Evolutionary conservation across 352 stramenopile species (phyloP).

Genomic region (Pythium utonaiense): DNA sequence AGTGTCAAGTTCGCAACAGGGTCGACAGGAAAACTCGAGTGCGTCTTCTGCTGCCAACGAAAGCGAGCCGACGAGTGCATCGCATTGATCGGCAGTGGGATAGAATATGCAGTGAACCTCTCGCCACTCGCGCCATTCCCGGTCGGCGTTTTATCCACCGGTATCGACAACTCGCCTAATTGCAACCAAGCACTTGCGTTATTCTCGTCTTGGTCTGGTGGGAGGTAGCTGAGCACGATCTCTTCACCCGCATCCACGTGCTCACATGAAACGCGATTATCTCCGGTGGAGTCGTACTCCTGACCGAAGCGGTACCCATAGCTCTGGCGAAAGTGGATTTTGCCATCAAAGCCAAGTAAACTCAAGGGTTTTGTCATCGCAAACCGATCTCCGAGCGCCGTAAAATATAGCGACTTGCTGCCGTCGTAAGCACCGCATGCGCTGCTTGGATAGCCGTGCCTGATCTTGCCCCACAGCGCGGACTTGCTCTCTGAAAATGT

Average conservation of each 20-base stretch:
- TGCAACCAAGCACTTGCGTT: constrained; percentile 49
- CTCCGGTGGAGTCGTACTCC: constrained; percentile 42
- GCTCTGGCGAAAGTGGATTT: constrained; percentile 62
- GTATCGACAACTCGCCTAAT: constrained; percentile 34
- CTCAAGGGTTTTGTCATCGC: constrained; percentile 41
- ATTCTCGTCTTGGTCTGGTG: constrained; percentile 19
- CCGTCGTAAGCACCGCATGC: constrained; percentile 46
- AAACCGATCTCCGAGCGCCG: constrained; percentile 44
- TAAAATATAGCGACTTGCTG: constrained; percentile 56
- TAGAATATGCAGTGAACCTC: constrained; percentile 17
- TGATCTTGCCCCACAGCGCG: constrained; percentile 46
- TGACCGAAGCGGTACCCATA: constrained; percentile 45
- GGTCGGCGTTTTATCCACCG: neutral
- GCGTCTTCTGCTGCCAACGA: constrained; percentile 60
- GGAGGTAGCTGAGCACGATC: constrained; percentile 48
- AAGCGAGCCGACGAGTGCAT: constrained; percentile 51
- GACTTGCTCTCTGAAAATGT: constrained; percentile 20
- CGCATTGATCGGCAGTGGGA: constrained; percentile 35
- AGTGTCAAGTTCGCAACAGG: constrained; percentile 23
- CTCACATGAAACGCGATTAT: constrained; percentile 64
- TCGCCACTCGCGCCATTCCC: neutral
- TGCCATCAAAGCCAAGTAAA: constrained; percentile 50
- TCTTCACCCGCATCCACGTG: constrained; percentile 43
- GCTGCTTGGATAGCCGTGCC: constrained; percentile 54
- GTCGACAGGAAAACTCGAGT: constrained; percentile 66